phyloP scores from a whole-genome alignment of 345 rosid genomes.

The Streptanthus diversifolius region DNA sequence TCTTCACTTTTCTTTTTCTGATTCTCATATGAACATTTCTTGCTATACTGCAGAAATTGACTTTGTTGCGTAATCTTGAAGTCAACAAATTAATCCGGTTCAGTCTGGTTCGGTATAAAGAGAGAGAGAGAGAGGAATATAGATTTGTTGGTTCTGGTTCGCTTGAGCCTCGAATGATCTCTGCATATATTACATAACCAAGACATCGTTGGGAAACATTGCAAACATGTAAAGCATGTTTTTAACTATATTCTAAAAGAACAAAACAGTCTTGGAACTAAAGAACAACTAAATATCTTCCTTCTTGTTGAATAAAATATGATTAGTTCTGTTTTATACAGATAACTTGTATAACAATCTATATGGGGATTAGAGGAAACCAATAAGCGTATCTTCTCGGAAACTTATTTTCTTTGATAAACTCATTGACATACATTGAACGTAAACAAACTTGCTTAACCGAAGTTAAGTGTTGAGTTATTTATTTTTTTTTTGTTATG shows the following conservation, averaged over 20 bases:
- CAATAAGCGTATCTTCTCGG: constrained; percentile 14
- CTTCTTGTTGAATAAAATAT: background rate
- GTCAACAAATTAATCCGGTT: background rate
- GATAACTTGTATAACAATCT: background rate
- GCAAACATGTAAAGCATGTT: constrained; percentile 18
- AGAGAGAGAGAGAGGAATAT: background rate
- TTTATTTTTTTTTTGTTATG: background rate
- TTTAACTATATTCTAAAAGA: background rate
- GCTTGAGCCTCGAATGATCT: background rate
- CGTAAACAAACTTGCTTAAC: constrained; percentile 21
- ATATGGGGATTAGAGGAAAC: background rate
- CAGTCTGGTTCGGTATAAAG: background rate
- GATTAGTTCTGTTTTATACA: background rate
- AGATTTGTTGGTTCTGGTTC: constrained; percentile 7
- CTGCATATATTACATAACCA: constrained; percentile 4
- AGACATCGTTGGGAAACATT: constrained; percentile 14
- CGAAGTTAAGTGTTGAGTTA: constrained; percentile 15
- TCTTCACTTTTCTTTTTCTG: constrained; percentile 15
- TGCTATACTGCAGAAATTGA: constrained; percentile 20
- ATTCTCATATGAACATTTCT: constrained; percentile 9
- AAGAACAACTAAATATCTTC: constrained; percentile 4
- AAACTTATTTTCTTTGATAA: constrained; percentile 15
- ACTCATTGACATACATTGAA: constrained; percentile 32
- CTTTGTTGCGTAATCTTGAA: constrained; percentile 29
- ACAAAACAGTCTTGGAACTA: constrained; percentile 8